A percentile compares a stretch with the other conserved stretches of the same genome.
phyloP scores from a whole-genome alignment of 257 asterid species.

The Vinca minor region DNA sequence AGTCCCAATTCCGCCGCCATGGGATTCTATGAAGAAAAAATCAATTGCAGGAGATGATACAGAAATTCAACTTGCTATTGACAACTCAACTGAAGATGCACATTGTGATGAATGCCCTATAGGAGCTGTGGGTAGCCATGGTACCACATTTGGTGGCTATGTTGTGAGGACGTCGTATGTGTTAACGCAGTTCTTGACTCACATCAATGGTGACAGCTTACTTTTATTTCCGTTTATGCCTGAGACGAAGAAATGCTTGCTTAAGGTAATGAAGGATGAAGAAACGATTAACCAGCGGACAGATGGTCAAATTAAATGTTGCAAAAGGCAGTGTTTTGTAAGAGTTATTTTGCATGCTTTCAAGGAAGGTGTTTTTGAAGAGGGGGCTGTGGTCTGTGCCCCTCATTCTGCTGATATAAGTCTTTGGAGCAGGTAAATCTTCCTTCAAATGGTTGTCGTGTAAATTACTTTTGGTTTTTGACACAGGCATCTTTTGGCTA shows the following conservation, averaged over 20 bases:
- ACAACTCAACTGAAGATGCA: slow-evolving; percentile 11
- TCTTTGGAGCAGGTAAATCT: slow-evolving; percentile 49
- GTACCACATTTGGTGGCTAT: slow-evolving; percentile 36
- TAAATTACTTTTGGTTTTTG: not conserved
- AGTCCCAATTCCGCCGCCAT: slow-evolving; percentile 60
- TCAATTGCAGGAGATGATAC: slow-evolving; percentile 16
- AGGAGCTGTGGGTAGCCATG: slow-evolving; percentile 16
- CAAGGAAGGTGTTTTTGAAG: slow-evolving; percentile 70
- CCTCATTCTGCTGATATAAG: slow-evolving; percentile 49
- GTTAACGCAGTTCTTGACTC: slow-evolving; percentile 35
- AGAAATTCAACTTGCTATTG: slow-evolving; percentile 20
- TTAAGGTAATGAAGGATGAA: slow-evolving; percentile 37
- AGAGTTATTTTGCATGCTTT: slow-evolving; percentile 55
- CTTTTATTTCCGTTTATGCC: slow-evolving; percentile 45
- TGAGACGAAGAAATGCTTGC: slow-evolving; percentile 33
- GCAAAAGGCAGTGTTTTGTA: slow-evolving; percentile 37
- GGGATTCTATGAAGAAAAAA: slow-evolving; percentile 37
- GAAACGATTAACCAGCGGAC: slow-evolving; percentile 25
- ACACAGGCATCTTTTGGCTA: no score
- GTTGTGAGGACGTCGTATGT: slow-evolving; percentile 59
- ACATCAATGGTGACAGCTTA: slow-evolving; percentile 23
- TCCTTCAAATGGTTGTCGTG: not conserved
- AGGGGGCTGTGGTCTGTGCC: slow-evolving; percentile 85
- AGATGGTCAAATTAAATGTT: slow-evolving; percentile 22
- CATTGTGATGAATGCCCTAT: slow-evolving; percentile 13